phyloP scores from a whole-genome alignment of 805 yeast species.

The Cyberlindnera americana region DNA sequence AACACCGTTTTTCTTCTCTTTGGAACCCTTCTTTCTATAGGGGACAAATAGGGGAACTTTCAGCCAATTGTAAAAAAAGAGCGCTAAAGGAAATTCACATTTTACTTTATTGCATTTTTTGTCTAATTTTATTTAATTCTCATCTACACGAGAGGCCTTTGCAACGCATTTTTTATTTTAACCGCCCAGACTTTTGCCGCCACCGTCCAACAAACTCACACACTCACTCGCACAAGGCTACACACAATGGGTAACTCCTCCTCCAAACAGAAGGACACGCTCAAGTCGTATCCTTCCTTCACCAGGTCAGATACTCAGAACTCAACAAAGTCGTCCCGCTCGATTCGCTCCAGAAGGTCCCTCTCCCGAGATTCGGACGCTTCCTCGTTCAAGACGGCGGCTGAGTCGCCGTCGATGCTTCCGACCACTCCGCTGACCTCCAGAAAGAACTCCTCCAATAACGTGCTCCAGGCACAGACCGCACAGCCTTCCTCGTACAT shows the following conservation, averaged over 20 bases:
- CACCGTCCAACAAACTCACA: no score
- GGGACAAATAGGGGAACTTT: no score
- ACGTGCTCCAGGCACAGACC: slow-evolving; percentile 9
- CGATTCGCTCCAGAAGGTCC: slow-evolving; percentile 34
- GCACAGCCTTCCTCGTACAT: slow-evolving; percentile 10
- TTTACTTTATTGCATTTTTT: no score
- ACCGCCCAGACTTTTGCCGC: no score
- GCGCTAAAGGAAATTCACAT: no score
- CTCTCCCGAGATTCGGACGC: slow-evolving; percentile 29
- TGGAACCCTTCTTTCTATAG: background rate
- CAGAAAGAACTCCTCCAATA: slow-evolving; percentile 24
- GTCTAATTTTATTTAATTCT: no score
- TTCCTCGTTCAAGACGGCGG: slow-evolving; percentile 31
- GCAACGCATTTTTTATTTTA: no score
- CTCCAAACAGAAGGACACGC: slow-evolving; percentile 29
- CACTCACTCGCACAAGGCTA: no score
- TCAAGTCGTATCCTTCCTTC: slow-evolving; percentile 38
- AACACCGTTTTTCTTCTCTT: slow-evolving; percentile 8
- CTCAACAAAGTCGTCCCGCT: slow-evolving; percentile 45
- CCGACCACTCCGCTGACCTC: slow-evolving; percentile 27
- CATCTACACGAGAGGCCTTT: no score
- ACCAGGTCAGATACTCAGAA: slow-evolving; percentile 52
- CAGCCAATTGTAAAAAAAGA: no score
- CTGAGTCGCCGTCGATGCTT: slow-evolving; percentile 27
- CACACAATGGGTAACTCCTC: slow-evolving; percentile 27